phyloP scores from a whole-genome alignment of 305 asterid species.

The Fraxinus latifolia region DNA sequence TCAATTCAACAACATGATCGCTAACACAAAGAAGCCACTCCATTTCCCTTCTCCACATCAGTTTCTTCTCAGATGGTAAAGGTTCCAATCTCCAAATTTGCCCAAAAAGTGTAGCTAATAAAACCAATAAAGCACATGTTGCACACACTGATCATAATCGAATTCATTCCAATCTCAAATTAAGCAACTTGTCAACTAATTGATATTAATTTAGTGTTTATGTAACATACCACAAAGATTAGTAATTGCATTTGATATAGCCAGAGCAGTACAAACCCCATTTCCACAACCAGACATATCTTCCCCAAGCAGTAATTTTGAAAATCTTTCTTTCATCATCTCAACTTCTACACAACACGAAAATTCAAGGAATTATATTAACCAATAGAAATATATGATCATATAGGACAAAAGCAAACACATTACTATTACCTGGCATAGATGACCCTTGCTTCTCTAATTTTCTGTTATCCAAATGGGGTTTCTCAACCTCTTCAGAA shows the following conservation, averaged over 20 bases:
- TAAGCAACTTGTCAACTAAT: background rate
- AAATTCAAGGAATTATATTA: background rate
- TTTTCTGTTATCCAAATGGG: constrained; percentile 38
- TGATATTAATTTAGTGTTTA: background rate
- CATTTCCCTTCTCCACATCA: constrained; percentile 81
- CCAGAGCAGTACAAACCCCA: constrained; percentile 78
- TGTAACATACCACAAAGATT: constrained; percentile 65
- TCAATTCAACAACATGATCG: constrained; percentile 73
- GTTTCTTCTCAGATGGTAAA: constrained; percentile 47
- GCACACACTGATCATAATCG: background rate
- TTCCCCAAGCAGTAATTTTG: constrained; percentile 78
- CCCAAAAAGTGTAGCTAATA: constrained; percentile 68
- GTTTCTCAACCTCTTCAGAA: constrained; percentile 37
- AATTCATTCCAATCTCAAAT: background rate
- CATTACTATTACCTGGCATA: constrained; percentile 41
- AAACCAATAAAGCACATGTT: background rate
- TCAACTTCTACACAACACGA: constrained; percentile 45
- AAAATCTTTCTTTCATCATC: constrained; percentile 75
- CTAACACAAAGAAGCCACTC: constrained; percentile 74
- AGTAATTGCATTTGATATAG: constrained; percentile 77
- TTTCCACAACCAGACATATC: constrained; percentile 92
- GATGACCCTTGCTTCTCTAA: constrained; percentile 52
- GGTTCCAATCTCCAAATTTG: constrained; percentile 90
- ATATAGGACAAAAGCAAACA: background rate
- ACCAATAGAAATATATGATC: background rate